Evolutionary conservation across 768 basidiomycete species (phyloP).

Genomic region (Galerina marginata): DNA sequence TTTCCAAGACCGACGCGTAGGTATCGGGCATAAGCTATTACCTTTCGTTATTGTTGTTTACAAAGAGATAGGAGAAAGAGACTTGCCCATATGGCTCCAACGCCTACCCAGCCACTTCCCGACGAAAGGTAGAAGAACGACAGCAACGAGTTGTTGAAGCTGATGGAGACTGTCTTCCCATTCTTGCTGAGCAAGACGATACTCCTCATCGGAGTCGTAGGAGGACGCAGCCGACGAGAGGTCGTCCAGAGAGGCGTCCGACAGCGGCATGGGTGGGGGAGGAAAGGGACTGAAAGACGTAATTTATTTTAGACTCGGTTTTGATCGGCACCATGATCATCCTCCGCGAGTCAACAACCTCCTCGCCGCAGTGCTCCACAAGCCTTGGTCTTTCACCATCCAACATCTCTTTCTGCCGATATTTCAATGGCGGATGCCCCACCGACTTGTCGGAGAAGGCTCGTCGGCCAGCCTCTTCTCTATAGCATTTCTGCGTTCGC

Average conservation of each 20-base stretch:
- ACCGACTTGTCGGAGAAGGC: conserved; percentile 46
- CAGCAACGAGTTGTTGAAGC: conserved; percentile 77
- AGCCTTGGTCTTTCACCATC: conserved; percentile 10
- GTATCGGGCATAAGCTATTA: conserved; percentile 74
- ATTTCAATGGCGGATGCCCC: conserved; percentile 59
- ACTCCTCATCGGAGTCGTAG: conserved; percentile 74
- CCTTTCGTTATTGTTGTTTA: conserved; percentile 11
- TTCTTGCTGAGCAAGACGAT: conserved; percentile 81
- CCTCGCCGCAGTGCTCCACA: conserved; percentile 22
- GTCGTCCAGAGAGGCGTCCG: conserved; percentile 66
- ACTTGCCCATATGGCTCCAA: conserved; percentile 87
- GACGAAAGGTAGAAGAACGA: conserved; percentile 83
- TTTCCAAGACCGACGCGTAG: conserved; percentile 63
- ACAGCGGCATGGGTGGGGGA: conserved; percentile 58
- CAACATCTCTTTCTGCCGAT: conserved; percentile 8
- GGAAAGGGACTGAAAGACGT: conserved; percentile 21
- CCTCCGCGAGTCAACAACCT: conserved; percentile 1
- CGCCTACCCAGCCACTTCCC: conserved; percentile 89
- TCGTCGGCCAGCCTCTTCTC: conserved; percentile 79
- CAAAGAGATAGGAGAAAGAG: conserved; percentile 1
- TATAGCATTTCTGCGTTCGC: conserved; percentile 83
- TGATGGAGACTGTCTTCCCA: conserved; percentile 93
- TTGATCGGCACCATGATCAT: conserved; percentile 19
- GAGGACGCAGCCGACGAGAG: conserved; percentile 57
- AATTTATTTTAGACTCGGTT: conserved; percentile 2